Percentiles rank a stretch among this genome's conserved stretches.
These are phyloP conservation scores for Kodamaea arcana DNA, from an alignment of 1,139 yeast genomes.

Conservation along the genomic window DNA sequence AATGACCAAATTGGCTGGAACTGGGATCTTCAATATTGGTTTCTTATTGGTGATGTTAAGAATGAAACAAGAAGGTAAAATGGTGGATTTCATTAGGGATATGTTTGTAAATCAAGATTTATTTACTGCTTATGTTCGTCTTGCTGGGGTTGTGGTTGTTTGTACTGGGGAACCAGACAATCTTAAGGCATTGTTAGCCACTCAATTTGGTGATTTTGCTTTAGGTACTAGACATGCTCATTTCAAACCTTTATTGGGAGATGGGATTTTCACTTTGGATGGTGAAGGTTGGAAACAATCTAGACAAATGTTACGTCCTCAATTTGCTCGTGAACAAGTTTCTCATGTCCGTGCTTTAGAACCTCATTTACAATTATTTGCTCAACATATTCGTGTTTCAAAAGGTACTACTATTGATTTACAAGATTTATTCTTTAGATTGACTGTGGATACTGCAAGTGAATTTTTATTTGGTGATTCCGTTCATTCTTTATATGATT, in stretches of 20 bases:
- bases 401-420: constrained; percentile 33
- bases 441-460: constrained; percentile 57
- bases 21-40: constrained; percentile 8
- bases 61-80: constrained; percentile 11
- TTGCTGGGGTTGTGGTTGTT: constrained; percentile 12
- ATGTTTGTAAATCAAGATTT: constrained; percentile 2
- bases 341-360: constrained; percentile 22
- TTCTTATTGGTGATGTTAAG: constrained; percentile 8
- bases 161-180: constrained; percentile 21
- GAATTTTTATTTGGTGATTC: constrained; percentile 57
- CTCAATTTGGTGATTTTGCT: constrained; percentile 24
- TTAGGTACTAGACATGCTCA: constrained; percentile 22
- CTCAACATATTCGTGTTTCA: constrained; percentile 11
- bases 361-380: constrained; percentile 17
- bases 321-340: constrained; percentile 22
- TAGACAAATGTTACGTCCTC: constrained; percentile 23
- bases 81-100: constrained; percentile 11
- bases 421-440: constrained; percentile 43
- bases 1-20: constrained; percentile 7
- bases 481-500: constrained; percentile 36
- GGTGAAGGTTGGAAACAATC: constrained; percentile 24
- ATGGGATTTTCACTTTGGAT: constrained; percentile 23
- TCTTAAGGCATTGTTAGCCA: constrained; percentile 23
- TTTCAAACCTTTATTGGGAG: constrained; percentile 20
- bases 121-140: constrained; percentile 8